A percentile compares a stretch with the other conserved stretches of the same genome.
Evolutionary conservation across 306 rosid species (phyloP).

Genomic region (Prunus campanulata): DNA sequence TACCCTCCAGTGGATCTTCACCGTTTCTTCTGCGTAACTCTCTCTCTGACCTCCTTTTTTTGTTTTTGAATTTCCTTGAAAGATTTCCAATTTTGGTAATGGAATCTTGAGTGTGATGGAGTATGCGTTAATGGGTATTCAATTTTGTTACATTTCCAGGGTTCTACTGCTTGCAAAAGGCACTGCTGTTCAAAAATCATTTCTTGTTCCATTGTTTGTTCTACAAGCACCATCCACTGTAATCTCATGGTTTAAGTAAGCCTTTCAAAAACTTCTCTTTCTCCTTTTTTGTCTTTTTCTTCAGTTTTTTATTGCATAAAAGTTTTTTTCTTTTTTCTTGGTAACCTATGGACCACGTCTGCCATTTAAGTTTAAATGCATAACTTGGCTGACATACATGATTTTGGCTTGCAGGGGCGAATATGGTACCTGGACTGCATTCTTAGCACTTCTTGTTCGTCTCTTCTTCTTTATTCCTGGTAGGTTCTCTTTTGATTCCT

Average conservation of each 20-base stretch:
- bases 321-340: not conserved
- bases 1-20: slow-evolving; percentile 60
- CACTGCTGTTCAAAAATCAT: slow-evolving; percentile 72
- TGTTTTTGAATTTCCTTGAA: no score
- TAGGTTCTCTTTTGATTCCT: slow-evolving; percentile 21
- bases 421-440: slow-evolving; percentile 83
- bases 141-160: slow-evolving; percentile 38
- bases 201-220: slow-evolving; percentile 71
- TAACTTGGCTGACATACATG: slow-evolving; percentile 17
- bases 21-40: slow-evolving; percentile 55
- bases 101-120: not conserved
- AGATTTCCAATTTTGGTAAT: not conserved
- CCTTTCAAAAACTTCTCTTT: not conserved
- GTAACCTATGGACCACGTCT: not conserved
- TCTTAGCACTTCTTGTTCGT: slow-evolving; percentile 79
- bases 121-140: not conserved
- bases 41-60: not conserved
- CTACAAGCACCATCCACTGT: slow-evolving; percentile 77
- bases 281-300: not conserved
- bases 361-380: not conserved
- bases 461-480: slow-evolving; percentile 78
- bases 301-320: not conserved
- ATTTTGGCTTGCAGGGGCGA: slow-evolving; percentile 66
- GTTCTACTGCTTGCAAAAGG: slow-evolving; percentile 68
- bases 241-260: slow-evolving; percentile 76